Evolutionary conservation across 148 eudicot species (phyloP).

Genomic region (Salicornia ramosissima): DNA sequence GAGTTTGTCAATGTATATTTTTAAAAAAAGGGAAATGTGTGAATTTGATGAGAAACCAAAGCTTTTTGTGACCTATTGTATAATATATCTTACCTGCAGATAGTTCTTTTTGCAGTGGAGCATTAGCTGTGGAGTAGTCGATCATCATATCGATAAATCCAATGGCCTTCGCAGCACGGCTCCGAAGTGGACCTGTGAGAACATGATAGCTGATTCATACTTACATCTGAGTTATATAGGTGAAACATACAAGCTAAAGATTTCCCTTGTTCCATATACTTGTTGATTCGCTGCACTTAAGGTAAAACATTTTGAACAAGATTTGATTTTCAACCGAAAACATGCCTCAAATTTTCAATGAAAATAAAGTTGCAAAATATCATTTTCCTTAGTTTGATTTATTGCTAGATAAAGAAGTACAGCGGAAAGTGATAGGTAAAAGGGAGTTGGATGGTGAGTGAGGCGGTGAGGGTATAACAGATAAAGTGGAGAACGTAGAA

Average conservation of each 20-base stretch:
- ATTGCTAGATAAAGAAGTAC: not conserved
- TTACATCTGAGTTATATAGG: no score
- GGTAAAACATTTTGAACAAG: not conserved
- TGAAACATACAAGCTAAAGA: not conserved
- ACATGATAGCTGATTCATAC: not conserved
- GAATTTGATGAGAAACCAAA: not conserved
- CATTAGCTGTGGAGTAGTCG: constrained; percentile 79
- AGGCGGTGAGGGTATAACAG: no score
- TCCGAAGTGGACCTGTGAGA: constrained; percentile 76
- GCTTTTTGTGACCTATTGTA: not conserved
- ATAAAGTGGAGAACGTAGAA: not conserved
- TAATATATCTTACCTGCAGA: constrained; percentile 58
- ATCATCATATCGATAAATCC: constrained; percentile 97
- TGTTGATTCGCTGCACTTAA: not conserved
- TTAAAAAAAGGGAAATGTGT: no score
- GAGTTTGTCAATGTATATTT: constrained; percentile 19
- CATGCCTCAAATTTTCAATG: not conserved
- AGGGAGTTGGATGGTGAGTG: not conserved
- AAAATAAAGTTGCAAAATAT: not conserved
- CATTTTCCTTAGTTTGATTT: no score
- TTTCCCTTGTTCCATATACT: not conserved
- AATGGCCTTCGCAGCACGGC: constrained; percentile 97
- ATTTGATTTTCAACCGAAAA: not conserved
- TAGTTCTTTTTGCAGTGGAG: constrained; percentile 86
- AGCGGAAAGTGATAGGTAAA: not conserved